These are phyloP conservation scores for Aspergillus luchuensis DNA, from an alignment of 2,329 filamentous ascomycete species.

Conservation along the genomic window DNA sequence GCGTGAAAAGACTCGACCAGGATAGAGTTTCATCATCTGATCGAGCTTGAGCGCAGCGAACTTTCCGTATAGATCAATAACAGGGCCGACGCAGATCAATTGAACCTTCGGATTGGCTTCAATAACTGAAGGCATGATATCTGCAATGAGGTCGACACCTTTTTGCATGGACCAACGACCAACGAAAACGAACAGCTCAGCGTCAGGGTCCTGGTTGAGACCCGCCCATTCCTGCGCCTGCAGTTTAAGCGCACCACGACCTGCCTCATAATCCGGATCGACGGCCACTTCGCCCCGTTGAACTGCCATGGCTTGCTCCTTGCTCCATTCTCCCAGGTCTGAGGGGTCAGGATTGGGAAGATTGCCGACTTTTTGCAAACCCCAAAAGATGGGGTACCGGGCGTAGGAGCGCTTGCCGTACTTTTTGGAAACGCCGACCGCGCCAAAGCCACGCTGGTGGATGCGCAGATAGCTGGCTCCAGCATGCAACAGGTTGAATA, in stretches of 20 bases:
- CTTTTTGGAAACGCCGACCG: constrained; percentile 67
- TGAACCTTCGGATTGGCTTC: constrained; percentile 62
- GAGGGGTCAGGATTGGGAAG: constrained; percentile 67
- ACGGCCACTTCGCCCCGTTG: constrained; percentile 51
- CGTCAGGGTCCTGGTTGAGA: constrained; percentile 59
- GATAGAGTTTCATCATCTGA: constrained; percentile 65
- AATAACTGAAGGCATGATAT: constrained; percentile 65
- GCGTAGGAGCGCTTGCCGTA: constrained; percentile 68
- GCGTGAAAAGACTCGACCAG: constrained; percentile 65
- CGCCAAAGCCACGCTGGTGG: constrained; percentile 67
- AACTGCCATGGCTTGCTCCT: constrained; percentile 56
- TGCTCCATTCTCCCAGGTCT: constrained; percentile 54
- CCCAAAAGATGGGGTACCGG: constrained; percentile 69
- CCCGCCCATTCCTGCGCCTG: constrained; percentile 70
- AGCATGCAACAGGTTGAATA: constrained; percentile 67
- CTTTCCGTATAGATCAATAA: constrained; percentile 67
- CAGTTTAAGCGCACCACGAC: constrained; percentile 54
- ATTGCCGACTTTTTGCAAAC: constrained; percentile 61
- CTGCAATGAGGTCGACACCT: constrained; percentile 67
- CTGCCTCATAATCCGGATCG: constrained; percentile 57
- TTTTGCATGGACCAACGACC: constrained; percentile 70
- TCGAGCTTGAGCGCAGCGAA: constrained; percentile 66
- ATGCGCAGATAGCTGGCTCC: constrained; percentile 65
- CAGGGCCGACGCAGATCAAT: constrained; percentile 63
- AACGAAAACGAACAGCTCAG: constrained; percentile 67